Conservation (phyloP, 2,329 filamentous ascomycete species). For the Penicillium carneum region DNA sequence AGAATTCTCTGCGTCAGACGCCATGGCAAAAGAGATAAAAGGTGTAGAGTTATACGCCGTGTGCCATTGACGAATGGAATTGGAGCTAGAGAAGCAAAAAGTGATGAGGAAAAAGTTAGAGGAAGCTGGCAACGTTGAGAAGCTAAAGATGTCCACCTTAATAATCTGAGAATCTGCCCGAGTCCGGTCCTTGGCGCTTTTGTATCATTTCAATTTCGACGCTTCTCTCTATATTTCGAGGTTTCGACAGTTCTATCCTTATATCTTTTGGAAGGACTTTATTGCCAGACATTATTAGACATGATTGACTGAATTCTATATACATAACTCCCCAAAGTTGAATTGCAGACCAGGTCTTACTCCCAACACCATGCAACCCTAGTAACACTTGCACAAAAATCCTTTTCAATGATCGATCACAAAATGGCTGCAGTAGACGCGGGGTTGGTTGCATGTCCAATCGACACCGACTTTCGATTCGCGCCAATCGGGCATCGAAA, state of each 20-base stretch:
- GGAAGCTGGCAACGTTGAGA: conserved; percentile 26
- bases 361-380: conserved; percentile 22
- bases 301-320: conserved; percentile 17
- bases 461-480: conserved; percentile 18
- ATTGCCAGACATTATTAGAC: conserved; percentile 2
- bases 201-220: not conserved
- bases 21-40: conserved; percentile 35
- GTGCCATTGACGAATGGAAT: conserved; percentile 23
- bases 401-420: conserved; percentile 11
- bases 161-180: conserved; percentile 25
- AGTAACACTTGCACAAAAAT: conserved; percentile 7
- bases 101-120: conserved; percentile 22
- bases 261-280: not conserved
- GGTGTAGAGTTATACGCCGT: conserved; percentile 24
- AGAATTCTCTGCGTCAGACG: conserved; percentile 51
- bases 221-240: not conserved
- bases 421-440: conserved; percentile 13
- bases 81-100: conserved; percentile 19
- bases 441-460: conserved; percentile 10
- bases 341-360: conserved; percentile 15
- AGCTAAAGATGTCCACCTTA: conserved; percentile 31
- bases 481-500: conserved; percentile 15
- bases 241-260: not conserved
- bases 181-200: conserved; percentile 16
- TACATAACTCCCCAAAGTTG: conserved; percentile 12